Conservation (phyloP, 768 basidiomycete species). For the Asterophora parasitica region DNA sequence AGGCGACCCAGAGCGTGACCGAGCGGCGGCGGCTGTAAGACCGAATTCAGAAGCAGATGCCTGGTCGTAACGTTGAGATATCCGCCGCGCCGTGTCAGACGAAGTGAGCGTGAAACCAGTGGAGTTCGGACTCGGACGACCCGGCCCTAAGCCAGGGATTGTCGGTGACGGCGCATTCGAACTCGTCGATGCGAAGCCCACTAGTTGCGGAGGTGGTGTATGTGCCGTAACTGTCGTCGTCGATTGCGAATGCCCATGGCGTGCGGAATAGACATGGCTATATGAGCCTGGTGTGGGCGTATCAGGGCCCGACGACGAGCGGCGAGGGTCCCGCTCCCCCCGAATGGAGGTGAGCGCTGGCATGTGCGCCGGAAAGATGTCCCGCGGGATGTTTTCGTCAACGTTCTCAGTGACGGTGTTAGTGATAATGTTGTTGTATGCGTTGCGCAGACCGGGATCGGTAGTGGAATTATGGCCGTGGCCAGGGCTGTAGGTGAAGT, state of each 20-base stretch:
- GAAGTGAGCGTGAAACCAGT: no score
- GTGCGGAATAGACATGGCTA: constrained; percentile 24
- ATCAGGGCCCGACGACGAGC: constrained; percentile 30
- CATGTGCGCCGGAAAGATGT: constrained; percentile 39
- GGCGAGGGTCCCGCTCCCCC: constrained; percentile 24
- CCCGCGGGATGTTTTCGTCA: constrained; percentile 27
- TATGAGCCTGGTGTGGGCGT: constrained; percentile 38
- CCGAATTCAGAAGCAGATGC: constrained; percentile 18
- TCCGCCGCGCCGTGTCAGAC: no score
- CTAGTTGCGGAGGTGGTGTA: constrained; percentile 28
- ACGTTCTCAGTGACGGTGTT: no score
- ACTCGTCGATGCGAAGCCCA: background rate
- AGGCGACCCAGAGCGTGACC: constrained; percentile 15
- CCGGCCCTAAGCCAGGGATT: no score
- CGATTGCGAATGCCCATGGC: constrained; percentile 42
- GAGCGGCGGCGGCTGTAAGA: constrained; percentile 2
- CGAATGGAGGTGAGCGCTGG: constrained; percentile 31
- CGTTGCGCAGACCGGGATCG: constrained; percentile 1
- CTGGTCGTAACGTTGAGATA: background rate
- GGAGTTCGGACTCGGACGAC: no score
- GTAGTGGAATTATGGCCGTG: no score
- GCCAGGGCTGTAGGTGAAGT: no score
- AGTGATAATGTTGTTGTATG: constrained; percentile 18
- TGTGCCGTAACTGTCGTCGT: constrained; percentile 44
- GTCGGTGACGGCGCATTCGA: background rate